These are phyloP conservation scores for Silene vulgaris DNA, from an alignment of 179 eudicot genomes.

Conservation along the genomic window DNA sequence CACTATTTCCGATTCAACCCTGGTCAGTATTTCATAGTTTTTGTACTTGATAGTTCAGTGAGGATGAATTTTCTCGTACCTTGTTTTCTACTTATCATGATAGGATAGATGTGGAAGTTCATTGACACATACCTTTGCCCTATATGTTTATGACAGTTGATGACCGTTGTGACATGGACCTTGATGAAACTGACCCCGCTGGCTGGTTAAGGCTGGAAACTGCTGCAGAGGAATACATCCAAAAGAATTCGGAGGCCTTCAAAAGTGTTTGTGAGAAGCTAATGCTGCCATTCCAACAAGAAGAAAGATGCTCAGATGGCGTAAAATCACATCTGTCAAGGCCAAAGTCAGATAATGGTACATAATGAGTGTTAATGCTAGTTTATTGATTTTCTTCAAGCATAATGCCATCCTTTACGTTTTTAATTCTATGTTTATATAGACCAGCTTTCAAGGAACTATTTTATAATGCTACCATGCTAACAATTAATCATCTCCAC, in stretches of 20 bases:
- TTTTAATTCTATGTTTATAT: background rate
- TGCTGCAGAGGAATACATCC: constrained; percentile 77
- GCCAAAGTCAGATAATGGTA: constrained; percentile 51
- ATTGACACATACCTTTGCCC: constrained; percentile 7
- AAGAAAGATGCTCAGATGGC: constrained; percentile 52
- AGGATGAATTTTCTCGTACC: constrained; percentile 8
- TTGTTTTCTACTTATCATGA: background rate
- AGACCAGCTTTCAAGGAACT: background rate
- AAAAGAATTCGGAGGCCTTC: constrained; percentile 57
- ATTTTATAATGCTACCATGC: background rate
- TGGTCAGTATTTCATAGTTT: constrained; percentile 38
- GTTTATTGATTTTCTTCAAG: background rate
- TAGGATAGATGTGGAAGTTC: background rate
- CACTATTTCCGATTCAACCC: constrained; percentile 91
- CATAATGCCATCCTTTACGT: background rate
- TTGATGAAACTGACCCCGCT: constrained; percentile 97
- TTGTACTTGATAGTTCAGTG: background rate
- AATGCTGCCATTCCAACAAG: constrained; percentile 53
- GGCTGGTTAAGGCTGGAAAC: constrained; percentile 80
- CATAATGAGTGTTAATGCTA: constrained; percentile 6
- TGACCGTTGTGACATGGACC: constrained; percentile 97
- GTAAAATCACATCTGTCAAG: constrained; percentile 40
- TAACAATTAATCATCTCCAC: background rate
- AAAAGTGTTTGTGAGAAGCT: constrained; percentile 70
- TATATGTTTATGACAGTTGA: constrained; percentile 52